These are phyloP conservation scores for Fusarium buharicum DNA, from an alignment of 2,329 filamentous ascomycete genomes.

Conservation along the genomic window DNA sequence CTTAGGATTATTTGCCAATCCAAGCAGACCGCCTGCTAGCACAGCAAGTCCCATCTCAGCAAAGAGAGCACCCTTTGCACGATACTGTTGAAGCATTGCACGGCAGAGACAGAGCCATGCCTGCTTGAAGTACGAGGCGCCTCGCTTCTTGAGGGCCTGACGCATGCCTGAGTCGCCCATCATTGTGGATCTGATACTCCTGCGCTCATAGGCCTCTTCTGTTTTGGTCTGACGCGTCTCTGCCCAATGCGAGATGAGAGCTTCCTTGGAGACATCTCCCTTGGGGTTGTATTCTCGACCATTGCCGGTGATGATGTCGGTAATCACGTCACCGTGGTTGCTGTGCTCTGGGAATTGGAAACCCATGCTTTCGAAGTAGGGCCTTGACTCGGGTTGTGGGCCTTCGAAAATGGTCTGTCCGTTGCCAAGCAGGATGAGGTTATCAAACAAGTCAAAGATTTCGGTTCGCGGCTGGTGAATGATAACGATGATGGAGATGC, in stretches of 20 bases:
- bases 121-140: conserved; percentile 61
- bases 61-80: conserved; percentile 60
- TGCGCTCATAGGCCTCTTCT: conserved; percentile 26
- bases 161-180: conserved; percentile 51
- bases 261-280: conserved; percentile 60
- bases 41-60: conserved; percentile 65
- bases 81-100: conserved; percentile 67
- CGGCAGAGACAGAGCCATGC: conserved; percentile 63
- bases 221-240: conserved; percentile 41
- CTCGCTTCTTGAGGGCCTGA: conserved; percentile 60
- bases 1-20: conserved; percentile 61
- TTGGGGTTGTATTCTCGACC: conserved; percentile 60
- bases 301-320: conserved; percentile 70
- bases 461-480: conserved; percentile 70
- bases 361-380: conserved; percentile 64
- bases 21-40: conserved; percentile 64
- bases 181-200: conserved; percentile 39
- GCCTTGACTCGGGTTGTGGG: conserved; percentile 54
- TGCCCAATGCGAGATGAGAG: conserved; percentile 61
- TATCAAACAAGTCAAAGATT: conserved; percentile 68
- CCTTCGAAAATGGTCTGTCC: conserved; percentile 67
- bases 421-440: conserved; percentile 64
- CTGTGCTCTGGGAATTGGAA: conserved; percentile 61
- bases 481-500: conserved; percentile 67
- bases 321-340: conserved; percentile 67